phyloP scores from a whole-genome alignment of 495 filamentous ascomycete genomes.

The Penicillium manginii region DNA sequence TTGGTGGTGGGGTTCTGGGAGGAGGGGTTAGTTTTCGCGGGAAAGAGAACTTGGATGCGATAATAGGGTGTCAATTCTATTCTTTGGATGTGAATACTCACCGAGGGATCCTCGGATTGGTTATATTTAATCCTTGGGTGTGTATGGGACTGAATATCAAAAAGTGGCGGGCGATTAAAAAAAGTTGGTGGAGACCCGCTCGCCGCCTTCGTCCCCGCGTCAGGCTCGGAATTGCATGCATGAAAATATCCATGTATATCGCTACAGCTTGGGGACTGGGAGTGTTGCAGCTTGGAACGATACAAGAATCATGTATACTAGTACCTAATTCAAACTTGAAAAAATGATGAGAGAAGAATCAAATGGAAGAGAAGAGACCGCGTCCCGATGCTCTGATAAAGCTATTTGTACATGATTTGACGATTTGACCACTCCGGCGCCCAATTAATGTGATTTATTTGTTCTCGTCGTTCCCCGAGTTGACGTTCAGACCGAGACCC shows the following conservation, averaged over 20 bases:
- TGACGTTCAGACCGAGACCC: slow-evolving; percentile 89
- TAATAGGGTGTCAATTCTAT: no score
- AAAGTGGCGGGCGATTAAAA: slow-evolving; percentile 22
- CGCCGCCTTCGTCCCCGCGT: slow-evolving; percentile 42
- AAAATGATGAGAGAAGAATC: neutral
- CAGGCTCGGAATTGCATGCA: neutral
- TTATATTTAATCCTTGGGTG: no score
- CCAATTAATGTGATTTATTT: slow-evolving; percentile 42
- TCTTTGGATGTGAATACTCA: neutral
- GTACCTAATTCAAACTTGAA: neutral
- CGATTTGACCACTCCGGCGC: slow-evolving; percentile 33
- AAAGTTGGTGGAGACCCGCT: slow-evolving; percentile 24
- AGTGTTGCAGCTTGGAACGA: no score
- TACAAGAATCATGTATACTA: neutral
- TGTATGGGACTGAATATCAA: neutral
- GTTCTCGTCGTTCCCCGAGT: slow-evolving; percentile 43
- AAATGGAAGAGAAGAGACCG: slow-evolving; percentile 46
- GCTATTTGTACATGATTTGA: slow-evolving; percentile 52
- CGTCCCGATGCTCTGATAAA: slow-evolving; percentile 40
- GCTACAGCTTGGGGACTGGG: no score
- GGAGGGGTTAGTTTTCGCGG: neutral
- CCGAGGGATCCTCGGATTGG: neutral
- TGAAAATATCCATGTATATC: no score
- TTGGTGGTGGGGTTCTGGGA: slow-evolving; percentile 12
- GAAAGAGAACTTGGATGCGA: neutral